phyloP scores from a whole-genome alignment of 2,329 filamentous ascomycete species.

The Botrytis porri region DNA sequence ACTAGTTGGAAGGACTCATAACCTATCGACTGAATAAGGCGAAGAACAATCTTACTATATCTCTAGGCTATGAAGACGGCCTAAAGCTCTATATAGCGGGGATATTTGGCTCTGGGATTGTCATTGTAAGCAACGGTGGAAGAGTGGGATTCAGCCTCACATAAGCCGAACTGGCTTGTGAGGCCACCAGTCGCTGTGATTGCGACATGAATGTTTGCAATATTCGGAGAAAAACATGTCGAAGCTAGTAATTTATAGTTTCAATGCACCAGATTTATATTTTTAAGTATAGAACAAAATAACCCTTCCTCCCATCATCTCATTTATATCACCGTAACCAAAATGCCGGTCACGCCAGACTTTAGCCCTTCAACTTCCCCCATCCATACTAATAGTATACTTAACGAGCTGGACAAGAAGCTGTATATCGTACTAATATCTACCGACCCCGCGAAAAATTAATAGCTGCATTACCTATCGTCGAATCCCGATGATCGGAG shows the following conservation, averaged over 20 bases:
- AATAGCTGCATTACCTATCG: too few species aligned
- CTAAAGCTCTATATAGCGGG: not conserved
- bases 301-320: too few species aligned
- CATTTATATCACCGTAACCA: too few species aligned
- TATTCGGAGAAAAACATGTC: too few species aligned
- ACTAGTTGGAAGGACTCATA: not conserved
- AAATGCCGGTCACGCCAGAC: not conserved
- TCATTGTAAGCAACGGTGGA: not conserved
- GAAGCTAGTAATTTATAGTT: too few species aligned
- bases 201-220: too few species aligned
- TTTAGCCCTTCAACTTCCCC: not conserved
- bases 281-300: too few species aligned
- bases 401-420: too few species aligned
- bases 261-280: too few species aligned
- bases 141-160: not conserved
- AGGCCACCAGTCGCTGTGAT: too few species aligned
- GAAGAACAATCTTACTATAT: not conserved
- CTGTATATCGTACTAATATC: not conserved
- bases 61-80: accelerated
- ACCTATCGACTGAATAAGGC: not conserved
- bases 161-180: not conserved
- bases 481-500: too few species aligned
- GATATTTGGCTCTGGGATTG: not conserved
- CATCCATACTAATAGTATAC: not conserved
- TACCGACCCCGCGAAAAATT: not conserved